phyloP scores from a whole-genome alignment of 2,329 filamentous ascomycete genomes.

The Aureobasidium sp. region DNA sequence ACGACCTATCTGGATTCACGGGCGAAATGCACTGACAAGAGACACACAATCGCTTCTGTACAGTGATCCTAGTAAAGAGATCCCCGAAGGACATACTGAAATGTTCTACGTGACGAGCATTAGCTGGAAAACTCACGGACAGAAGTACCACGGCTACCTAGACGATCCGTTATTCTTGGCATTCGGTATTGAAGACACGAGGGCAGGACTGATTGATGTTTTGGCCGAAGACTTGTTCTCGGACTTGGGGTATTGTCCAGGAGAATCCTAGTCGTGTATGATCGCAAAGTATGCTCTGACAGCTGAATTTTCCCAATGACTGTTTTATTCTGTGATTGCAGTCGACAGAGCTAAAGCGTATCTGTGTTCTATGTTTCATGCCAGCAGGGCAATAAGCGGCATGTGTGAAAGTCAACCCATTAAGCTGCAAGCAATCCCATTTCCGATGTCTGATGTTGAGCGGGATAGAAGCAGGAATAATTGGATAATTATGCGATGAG shows the following conservation, averaged over 20 bases:
- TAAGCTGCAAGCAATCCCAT: no score
- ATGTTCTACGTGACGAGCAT: constrained; percentile 53
- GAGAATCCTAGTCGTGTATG: no score
- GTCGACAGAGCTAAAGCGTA: no score
- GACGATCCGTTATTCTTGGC: constrained; percentile 48
- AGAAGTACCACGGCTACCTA: constrained; percentile 47
- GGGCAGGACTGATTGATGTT: constrained; percentile 44
- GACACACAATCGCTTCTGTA: constrained; percentile 14
- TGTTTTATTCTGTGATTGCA: no score
- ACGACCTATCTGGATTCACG: constrained; percentile 49
- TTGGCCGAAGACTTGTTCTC: constrained; percentile 40
- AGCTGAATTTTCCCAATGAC: no score
- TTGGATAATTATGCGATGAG: no score
- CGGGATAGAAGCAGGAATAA: no score
- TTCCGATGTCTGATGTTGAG: no score
- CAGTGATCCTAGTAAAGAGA: constrained; percentile 15
- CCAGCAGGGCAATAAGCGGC: no score
- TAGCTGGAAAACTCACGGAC: constrained; percentile 42
- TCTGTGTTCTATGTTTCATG: no score
- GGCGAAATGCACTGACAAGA: constrained; percentile 30
- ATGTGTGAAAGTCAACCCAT: no score
- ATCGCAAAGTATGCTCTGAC: no score
- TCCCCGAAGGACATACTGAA: constrained; percentile 32
- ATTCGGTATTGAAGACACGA: constrained; percentile 49
- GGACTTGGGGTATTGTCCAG: constrained; percentile 34